Evolutionary conservation across 148 eudicot genomes (phyloP), one percentile per base, ranked within the genome.

Genomic region (Camellia japonica): DNA sequence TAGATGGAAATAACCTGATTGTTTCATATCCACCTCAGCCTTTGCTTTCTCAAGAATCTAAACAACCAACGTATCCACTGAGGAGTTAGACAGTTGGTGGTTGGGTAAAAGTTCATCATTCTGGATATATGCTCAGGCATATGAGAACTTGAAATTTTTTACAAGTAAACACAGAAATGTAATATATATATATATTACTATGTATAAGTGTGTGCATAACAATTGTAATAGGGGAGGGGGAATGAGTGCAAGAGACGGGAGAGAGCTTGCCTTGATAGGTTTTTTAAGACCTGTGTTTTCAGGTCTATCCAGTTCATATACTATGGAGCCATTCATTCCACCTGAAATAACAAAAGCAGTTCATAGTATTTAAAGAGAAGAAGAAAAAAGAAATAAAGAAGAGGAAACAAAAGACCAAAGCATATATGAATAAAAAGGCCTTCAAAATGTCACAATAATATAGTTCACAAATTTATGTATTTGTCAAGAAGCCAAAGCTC

Each of bases 251-350:
- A 61, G 16, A 81, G 68, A 81, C 30, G 30, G 49, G 80, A 46
- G 47, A 49, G 80, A 76, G 54, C 88, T 76, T 88, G 81, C 99
- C 98, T 96, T 96, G 69, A 92, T 13, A 68, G 98, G 85, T 80
- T 90, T 96, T 67, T 85, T 81, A 42, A 96, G 94, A 73, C 97
- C 99, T 67, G 66, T 83, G 83, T 96, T 96, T 87, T 96, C 97
- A 59, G 94, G 98, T 82, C 99, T 87, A 67, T 94, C 97, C 19
- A 96, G 94, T 88, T 94, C 99, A 83, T 86, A 88, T 63, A 89
- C 79, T 78, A 96, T 90, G 65, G 99, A 93, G 78, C 98, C 99
- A 87, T 93, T 96, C 95, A 96, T 93, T 77, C 99, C 99, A 81
- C 99, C 99, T 96, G 86, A 84, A 65, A 78, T 72, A 77, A 73